Base-by-base conservation (phyloP, 768 basidiomycete genomes). In the Lenzites betulinus region DNA sequence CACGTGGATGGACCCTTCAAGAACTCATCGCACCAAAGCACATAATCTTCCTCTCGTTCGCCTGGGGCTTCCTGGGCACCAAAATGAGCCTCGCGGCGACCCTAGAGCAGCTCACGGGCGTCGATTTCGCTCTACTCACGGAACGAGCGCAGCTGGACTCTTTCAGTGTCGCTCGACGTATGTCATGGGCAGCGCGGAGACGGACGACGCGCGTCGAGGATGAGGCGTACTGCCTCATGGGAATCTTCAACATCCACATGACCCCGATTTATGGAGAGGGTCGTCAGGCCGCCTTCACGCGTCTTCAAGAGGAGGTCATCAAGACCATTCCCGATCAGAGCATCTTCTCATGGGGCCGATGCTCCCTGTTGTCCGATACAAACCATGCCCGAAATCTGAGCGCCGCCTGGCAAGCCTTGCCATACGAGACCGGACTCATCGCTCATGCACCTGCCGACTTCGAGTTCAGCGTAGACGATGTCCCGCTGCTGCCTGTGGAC, bases 251-350 rank as follows among this genome's bases (percentile, higher is more conserved):
- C 12, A 33, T 60, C 46, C 53, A 41, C 12, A 54, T 60, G 46
- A 33, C 59, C 2, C 48, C 59, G 18, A 28, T 60, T 18, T 60
- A 54, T 23, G 59, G 59, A 1, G 59, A 60, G 30, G 59, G 59
- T 1, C 46, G 25, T 7, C 52, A 46, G 11, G 30, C 30, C 12
- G 59, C 59, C 3, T 60, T 60, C 28, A 26, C 52, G 15, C 44
- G 59, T 9, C 52, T 60, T 18, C 59, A 60, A 36, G 41, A 51
- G 15, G 52, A 60, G 59, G 42, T 54, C 26, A 33, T 60, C 20
- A 51, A 41, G 36, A 20, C 25, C 25, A 49, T 54, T 35, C 59
- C 59, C 23, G 59, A 60, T 44, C 60, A 61, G 49, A 51, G 47
- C n/a, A 18, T 61, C 20, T 49, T 61, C 49, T 54, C 49, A 7